phyloP scores from a whole-genome alignment of 1,284 basidiomycete genomes.

The Amylostereum chailletii region DNA sequence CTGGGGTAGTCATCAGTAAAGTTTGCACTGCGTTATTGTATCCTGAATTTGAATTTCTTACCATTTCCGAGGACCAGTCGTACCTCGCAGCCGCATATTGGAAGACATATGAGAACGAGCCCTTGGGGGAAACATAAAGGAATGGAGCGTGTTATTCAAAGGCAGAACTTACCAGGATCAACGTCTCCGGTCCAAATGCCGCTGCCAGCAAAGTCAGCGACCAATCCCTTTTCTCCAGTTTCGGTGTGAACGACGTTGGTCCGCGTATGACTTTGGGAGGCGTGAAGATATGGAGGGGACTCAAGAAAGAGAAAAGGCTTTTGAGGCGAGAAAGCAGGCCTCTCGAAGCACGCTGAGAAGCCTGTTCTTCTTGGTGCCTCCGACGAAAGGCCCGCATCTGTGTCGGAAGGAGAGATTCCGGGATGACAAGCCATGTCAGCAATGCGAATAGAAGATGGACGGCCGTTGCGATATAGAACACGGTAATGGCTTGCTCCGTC shows the following conservation, averaged over 20 bases:
- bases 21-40: neutral
- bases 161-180: constrained; percentile 41
- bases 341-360: constrained; percentile 9
- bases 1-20: constrained; percentile 26
- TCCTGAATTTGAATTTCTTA: constrained; percentile 22
- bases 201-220: constrained; percentile 52
- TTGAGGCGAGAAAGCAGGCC: constrained; percentile 20
- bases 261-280: constrained; percentile 29
- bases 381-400: constrained; percentile 27
- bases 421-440: constrained; percentile 53
- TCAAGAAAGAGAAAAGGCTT: constrained; percentile 46
- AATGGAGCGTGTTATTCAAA: neutral
- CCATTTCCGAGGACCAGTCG: constrained; percentile 67
- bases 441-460: constrained; percentile 42
- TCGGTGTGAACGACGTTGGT: constrained; percentile 24
- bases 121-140: constrained; percentile 30
- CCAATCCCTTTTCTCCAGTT: constrained; percentile 50
- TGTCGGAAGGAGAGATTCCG: constrained; percentile 59
- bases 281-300: constrained; percentile 57
- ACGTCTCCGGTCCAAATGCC: constrained; percentile 44
- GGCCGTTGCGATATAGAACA: constrained; percentile 59
- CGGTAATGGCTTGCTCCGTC: constrained; percentile 51
- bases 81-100: constrained; percentile 65
- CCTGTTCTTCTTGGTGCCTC: constrained; percentile 23
- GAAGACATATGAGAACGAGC: constrained; percentile 52